A percentile compares a stretch with the other conserved stretches of the same genome.
Evolutionary conservation across 257 asterid genomes (phyloP).

Genomic region (Solanum paucissectum): DNA sequence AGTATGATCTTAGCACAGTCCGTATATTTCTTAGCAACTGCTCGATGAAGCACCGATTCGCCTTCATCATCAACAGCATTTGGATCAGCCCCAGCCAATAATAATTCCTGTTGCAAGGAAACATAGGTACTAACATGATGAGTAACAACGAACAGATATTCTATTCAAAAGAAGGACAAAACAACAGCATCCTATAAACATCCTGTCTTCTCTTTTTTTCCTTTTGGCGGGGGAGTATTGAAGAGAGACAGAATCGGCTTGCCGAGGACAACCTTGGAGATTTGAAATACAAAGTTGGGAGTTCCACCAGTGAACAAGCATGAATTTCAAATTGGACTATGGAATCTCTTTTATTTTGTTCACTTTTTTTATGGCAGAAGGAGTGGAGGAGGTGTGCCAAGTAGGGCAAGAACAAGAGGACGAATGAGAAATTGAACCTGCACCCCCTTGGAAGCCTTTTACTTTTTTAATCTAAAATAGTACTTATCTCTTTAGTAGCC

Average conservation of each 20-base stretch:
- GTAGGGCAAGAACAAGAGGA: neutral
- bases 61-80: slow-evolving; percentile 98
- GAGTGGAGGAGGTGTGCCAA: neutral
- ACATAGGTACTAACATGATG: neutral
- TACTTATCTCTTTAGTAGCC: neutral
- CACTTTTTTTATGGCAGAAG: neutral
- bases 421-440: neutral
- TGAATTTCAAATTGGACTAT: neutral
- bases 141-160: neutral
- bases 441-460: neutral
- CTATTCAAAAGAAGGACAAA: neutral
- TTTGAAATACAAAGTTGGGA: neutral
- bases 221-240: neutral
- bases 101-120: slow-evolving; percentile 54
- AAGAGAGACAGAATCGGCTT: neutral
- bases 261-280: neutral
- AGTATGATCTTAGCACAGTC: slow-evolving; percentile 86
- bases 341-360: neutral
- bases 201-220: neutral
- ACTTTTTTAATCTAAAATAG: neutral
- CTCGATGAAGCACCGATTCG: slow-evolving; percentile 98
- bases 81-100: slow-evolving; percentile 96
- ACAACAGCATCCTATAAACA: neutral
- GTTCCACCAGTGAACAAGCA: neutral
- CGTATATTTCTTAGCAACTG: slow-evolving; percentile 83